Evolutionary conservation across 306 rosid genomes (phyloP).

Genomic region (Quercus suber): DNA sequence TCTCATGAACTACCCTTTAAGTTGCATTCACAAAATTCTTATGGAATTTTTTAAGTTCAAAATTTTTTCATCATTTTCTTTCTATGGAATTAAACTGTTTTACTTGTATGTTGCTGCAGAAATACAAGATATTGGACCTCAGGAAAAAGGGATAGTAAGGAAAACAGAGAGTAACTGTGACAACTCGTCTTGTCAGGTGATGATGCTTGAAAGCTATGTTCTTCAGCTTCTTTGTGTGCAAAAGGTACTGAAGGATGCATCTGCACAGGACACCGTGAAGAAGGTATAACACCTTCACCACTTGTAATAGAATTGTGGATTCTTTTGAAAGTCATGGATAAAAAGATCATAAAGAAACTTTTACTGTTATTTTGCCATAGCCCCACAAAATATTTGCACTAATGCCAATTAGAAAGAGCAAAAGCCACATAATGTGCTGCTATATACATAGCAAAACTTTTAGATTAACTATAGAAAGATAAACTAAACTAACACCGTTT

Average conservation of each 20-base stretch:
- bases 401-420: background rate
- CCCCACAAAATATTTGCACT: background rate
- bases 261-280: conserved; percentile 30
- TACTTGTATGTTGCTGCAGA: conserved; percentile 30
- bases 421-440: background rate
- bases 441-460: background rate
- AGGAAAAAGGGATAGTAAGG: conserved; percentile 32
- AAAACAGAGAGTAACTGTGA: conserved; percentile 30
- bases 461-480: background rate
- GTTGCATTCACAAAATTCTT: background rate
- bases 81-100: background rate
- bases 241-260: conserved; percentile 54
- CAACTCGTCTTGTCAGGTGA: conserved; percentile 50
- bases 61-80: background rate
- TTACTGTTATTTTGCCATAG: background rate
- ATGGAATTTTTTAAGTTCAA: background rate
- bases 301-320: conserved; percentile 10
- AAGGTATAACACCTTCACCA: conserved; percentile 31
- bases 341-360: background rate
- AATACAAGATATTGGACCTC: conserved; percentile 24
- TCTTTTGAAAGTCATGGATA: conserved; percentile 5
- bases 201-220: conserved; percentile 61
- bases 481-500: background rate
- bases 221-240: conserved; percentile 74
- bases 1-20: background rate